phyloP scores from a whole-genome alignment of 2,329 filamentous ascomycete genomes.

The Biscogniauxia marginata region DNA sequence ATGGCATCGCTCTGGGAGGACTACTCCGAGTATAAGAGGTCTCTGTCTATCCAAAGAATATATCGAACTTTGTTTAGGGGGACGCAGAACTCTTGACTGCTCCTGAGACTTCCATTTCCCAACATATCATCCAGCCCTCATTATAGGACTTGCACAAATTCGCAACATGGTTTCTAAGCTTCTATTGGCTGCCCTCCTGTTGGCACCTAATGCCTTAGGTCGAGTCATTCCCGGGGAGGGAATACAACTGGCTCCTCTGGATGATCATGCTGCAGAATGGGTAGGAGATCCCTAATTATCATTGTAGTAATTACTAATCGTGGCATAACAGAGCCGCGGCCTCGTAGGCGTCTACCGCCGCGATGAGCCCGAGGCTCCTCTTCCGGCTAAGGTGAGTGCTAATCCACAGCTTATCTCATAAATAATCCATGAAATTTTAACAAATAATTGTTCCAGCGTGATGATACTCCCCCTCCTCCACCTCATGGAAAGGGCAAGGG shows the following conservation, averaged over 20 bases:
- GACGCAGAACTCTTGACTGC: background rate
- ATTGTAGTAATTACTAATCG: background rate
- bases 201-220: conserved; percentile 2
- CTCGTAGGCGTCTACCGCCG: background rate
- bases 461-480: background rate
- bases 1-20: background rate
- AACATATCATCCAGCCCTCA: too few relatives aligned
- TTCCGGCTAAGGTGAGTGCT: too few relatives aligned
- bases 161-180: conserved; percentile 3
- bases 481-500: background rate
- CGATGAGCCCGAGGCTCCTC: background rate
- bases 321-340: background rate
- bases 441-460: too few relatives aligned
- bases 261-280: background rate
- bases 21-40: background rate
- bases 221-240: background rate
- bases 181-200: background rate
- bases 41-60: background rate
- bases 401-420: too few relatives aligned
- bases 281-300: background rate
- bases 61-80: background rate
- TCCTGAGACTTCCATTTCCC: background rate
- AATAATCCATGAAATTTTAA: too few relatives aligned
- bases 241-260: background rate
- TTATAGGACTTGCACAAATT: background rate